Evolutionary conservation across 139 green algal species (phyloP), one percentile per base, ranked within the genome.

Genomic region (Chlamydomonas sphaeroides): DNA sequence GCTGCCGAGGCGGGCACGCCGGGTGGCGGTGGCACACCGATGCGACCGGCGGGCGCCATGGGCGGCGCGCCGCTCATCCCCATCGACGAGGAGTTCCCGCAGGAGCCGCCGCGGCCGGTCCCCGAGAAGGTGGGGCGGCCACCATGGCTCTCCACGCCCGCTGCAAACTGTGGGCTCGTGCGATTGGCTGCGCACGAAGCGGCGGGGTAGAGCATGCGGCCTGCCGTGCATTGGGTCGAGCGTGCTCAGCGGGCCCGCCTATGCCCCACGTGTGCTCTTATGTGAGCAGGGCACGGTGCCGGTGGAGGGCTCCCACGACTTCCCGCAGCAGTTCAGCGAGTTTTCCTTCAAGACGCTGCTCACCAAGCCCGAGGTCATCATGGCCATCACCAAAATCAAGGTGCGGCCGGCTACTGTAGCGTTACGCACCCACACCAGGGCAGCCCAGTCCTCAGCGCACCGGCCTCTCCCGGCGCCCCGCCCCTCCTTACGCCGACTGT

Each of bases 301-400:
- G 5, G 66, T 94, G 35, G 49, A 67, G 11, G 75, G 75, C 26
- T 75, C 75, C 32, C 95, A 94, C 76, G 88, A 95, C 89, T 98
- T 94, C 67, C 84, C 88, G 14, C 90, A 97, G 73, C 88, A 91
- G 57, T 94, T 96, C 77, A 88, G 76, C 41, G 89, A 95, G 84
- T 96, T 97, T 79, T 88, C 59, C 66, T 97, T 97, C 83, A 83
- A 89, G 62, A 94, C 92, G 41, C 88, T 95, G 85, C 89, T 97
- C 28, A 97, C 94, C 56, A 95, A 96, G 85, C 69, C 78, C 10
- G 94, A 96, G 80, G 84, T 95, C 5, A 94, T 95, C 79, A 62
- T 41, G 41, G 86, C 89, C n/a, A 79, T 90, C 26, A 56, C 71
- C n/a, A 89, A 89, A 62, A 84, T 94, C 36, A 85, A 85, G n/a